A percentile compares a stretch with the other conserved stretches of the same genome.
These are phyloP conservation scores for Amphicarpaea edgeworthii DNA, from an alignment of 306 rosid genomes.

Conservation along the genomic window DNA sequence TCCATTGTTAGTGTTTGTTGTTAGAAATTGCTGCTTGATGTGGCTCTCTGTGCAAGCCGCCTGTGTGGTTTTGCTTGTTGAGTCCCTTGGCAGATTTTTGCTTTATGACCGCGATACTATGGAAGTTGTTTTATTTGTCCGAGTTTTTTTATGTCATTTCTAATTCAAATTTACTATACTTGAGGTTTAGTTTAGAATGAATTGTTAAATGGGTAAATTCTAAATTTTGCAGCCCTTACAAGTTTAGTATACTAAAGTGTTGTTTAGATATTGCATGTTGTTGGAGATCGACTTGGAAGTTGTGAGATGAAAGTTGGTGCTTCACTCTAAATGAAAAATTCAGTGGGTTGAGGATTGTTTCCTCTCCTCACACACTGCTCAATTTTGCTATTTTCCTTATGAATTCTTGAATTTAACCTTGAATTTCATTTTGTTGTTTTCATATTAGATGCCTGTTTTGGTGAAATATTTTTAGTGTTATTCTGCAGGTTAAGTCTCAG, in stretches of 20 bases:
- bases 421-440: neutral
- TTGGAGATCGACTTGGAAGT: neutral
- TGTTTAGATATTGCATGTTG: slow-evolving; percentile 8
- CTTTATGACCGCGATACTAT: slow-evolving; percentile 9
- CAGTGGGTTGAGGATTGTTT: slow-evolving; percentile 1
- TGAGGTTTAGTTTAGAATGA: slow-evolving; percentile 38
- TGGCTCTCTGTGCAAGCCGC: slow-evolving; percentile 39
- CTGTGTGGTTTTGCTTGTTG: slow-evolving; percentile 36
- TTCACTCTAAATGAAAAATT: neutral
- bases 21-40: slow-evolving; percentile 40
- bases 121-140: slow-evolving; percentile 20
- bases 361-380: neutral
- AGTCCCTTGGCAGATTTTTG: slow-evolving; percentile 55
- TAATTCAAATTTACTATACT: slow-evolving; percentile 10
- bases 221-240: neutral
- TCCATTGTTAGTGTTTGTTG: slow-evolving; percentile 27
- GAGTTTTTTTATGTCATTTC: neutral
- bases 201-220: neutral
- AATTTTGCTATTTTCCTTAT: neutral
- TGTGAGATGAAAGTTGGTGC: neutral
- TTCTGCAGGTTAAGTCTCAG: neutral
- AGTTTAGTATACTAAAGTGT: slow-evolving; percentile 14
- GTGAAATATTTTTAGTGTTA: neutral
- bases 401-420: neutral
- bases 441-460: neutral